A percentile compares a stretch with the other conserved stretches of the same genome.
Conservation (phyloP, 495 filamentous ascomycete species). For the Tuber magnatum region DNA sequence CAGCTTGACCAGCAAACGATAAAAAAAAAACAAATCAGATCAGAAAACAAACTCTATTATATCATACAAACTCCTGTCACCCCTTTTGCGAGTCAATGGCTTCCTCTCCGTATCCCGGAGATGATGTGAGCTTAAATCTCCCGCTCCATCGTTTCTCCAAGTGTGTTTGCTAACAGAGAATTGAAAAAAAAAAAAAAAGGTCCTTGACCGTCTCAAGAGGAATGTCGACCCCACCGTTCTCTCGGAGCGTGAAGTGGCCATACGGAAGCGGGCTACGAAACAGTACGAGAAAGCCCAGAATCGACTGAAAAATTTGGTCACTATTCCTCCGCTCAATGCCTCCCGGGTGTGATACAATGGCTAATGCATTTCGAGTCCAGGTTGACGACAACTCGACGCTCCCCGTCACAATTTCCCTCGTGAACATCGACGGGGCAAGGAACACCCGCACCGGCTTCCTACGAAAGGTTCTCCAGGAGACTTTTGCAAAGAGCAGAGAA, state of each 20-base stretch:
- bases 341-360: background rate
- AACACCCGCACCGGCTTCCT: slow-evolving; percentile 76
- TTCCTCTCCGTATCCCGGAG: slow-evolving; percentile 46
- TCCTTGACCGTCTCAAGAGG: slow-evolving; percentile 60
- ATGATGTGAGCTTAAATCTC: slow-evolving; percentile 46
- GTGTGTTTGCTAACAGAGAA: background rate
- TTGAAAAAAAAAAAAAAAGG: slow-evolving; percentile 42
- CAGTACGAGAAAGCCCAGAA: slow-evolving; percentile 62
- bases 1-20: background rate
- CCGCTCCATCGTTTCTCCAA: slow-evolving; percentile 6
- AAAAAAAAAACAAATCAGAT: slow-evolving; percentile 3
- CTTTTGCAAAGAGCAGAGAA: slow-evolving; percentile 45
- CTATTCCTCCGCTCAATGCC: background rate
- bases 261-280: slow-evolving; percentile 55
- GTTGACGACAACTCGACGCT: slow-evolving; percentile 71
- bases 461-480: slow-evolving; percentile 64
- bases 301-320: slow-evolving; percentile 54
- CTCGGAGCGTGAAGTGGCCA: slow-evolving; percentile 56
- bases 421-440: slow-evolving; percentile 68
- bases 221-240: slow-evolving; percentile 55
- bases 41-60: background rate
- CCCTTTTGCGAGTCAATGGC: slow-evolving; percentile 45
- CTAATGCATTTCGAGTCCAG: slow-evolving; percentile 42
- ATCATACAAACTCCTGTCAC: slow-evolving; percentile 2
- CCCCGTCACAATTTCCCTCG: slow-evolving; percentile 69